These are phyloP conservation scores for Filosporella fistucella DNA, from an alignment of 495 filamentous ascomycete genomes.

Conservation along the genomic window DNA sequence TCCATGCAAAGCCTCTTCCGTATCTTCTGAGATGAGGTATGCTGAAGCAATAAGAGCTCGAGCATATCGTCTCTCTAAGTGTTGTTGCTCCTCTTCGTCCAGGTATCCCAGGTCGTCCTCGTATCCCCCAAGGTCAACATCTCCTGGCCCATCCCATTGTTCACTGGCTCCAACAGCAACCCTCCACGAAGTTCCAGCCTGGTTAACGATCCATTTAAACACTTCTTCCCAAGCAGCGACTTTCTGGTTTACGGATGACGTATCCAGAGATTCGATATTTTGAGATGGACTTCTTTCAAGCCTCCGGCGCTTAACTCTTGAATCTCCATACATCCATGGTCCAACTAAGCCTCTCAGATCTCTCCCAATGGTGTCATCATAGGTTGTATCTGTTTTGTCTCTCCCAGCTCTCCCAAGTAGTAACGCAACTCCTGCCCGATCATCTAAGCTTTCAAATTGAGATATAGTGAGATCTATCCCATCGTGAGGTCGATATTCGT, in stretches of 20 bases:
- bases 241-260: slow-evolving; percentile 14
- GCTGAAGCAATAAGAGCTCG: slow-evolving; percentile 69
- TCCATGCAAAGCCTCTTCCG: slow-evolving; percentile 51
- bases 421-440: slow-evolving; percentile 56
- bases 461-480: slow-evolving; percentile 51
- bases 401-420: slow-evolving; percentile 63
- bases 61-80: slow-evolving; percentile 60
- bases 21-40: slow-evolving; percentile 61
- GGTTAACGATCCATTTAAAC: slow-evolving; percentile 66
- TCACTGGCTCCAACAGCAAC: slow-evolving; percentile 57
- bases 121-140: slow-evolving; percentile 75
- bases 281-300: slow-evolving; percentile 16
- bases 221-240: slow-evolving; percentile 71
- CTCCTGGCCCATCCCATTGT: slow-evolving; percentile 77
- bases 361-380: slow-evolving; percentile 48
- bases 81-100: slow-evolving; percentile 44
- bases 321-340: slow-evolving; percentile 76
- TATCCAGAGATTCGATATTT: slow-evolving; percentile 9
- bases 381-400: slow-evolving; percentile 30
- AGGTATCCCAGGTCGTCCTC: slow-evolving; percentile 40
- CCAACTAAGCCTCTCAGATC: slow-evolving; percentile 74
- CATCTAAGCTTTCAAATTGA: slow-evolving; percentile 58
- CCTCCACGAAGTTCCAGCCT: slow-evolving; percentile 52
- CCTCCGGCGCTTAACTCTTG: slow-evolving; percentile 47
- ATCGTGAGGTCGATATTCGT: slow-evolving; percentile 72